Conservation (phyloP, 768 basidiomycete genomes). For the Auricularia sp. region DNA sequence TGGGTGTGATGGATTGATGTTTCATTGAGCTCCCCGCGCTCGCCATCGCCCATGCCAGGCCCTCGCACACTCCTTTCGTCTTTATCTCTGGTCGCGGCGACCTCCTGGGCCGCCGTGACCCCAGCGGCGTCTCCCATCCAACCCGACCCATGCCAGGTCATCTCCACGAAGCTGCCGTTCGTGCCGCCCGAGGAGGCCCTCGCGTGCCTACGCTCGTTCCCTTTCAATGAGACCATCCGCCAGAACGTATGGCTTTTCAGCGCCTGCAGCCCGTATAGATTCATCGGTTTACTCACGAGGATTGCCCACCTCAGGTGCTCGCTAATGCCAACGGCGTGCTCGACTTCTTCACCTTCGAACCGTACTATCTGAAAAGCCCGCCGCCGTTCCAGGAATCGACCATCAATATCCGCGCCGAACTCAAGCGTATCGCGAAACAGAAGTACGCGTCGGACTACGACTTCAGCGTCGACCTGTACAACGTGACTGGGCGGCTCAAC, state of each 20-base stretch:
- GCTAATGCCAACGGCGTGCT: slow-evolving; percentile 30
- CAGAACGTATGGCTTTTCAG: slow-evolving; percentile 30
- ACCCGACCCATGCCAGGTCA: slow-evolving; percentile 14
- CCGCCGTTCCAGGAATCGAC: slow-evolving; percentile 47
- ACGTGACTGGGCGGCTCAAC: slow-evolving; percentile 46
- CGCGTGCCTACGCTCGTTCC: slow-evolving; percentile 48
- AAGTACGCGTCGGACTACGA: slow-evolving; percentile 54
- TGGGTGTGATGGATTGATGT: too few species aligned
- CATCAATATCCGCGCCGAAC: slow-evolving; percentile 39
- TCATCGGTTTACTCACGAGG: too few species aligned
- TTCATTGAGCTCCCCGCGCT: too few species aligned
- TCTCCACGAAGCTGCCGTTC: slow-evolving; percentile 19
- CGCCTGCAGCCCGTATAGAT: not conserved
- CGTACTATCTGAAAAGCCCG: slow-evolving; percentile 40
- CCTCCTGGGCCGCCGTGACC: not conserved
- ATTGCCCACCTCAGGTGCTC: slow-evolving; percentile 11
- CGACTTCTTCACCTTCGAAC: slow-evolving; percentile 44
- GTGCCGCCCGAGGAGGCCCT: slow-evolving; percentile 44
- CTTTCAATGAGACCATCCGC: slow-evolving; percentile 47
- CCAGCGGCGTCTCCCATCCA: slow-evolving; percentile 29
- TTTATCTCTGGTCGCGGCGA: not conserved
- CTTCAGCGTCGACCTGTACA: slow-evolving; percentile 48
- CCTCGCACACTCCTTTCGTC: not conserved
- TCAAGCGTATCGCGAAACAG: slow-evolving; percentile 39
- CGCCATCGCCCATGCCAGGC: too few species aligned